Evolutionary conservation across 2,329 filamentous ascomycete genomes (phyloP), one percentile per base, ranked within the genome.

Genomic region (Hypomyces perniciosus): DNA sequence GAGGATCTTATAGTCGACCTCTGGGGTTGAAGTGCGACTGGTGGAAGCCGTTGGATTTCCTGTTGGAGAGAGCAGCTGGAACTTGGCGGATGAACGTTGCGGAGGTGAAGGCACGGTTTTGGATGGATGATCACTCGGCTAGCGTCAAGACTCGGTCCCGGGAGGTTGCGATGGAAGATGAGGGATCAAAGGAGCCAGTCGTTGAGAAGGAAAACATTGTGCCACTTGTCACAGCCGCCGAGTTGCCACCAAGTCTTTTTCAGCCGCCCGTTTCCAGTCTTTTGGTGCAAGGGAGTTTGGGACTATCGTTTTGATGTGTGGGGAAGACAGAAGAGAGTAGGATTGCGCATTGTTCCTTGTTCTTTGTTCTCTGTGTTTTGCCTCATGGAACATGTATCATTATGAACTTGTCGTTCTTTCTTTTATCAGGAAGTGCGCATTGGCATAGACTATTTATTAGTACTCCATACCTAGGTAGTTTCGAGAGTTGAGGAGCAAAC

Each of bases 31-130:
- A 49, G 13, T 48, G 49, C 41, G 40, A 46, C 12, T 58, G 55
- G 55, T 48, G 51, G 45, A 40, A 42, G 29, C 45, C 53, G 5
- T 42, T 58, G 8, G 53, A 58, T 8, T 9, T 6, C 2, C 52
- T 56, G 12, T 37, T 58, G 26, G 53, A 48, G 12, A 37, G 45
- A 38, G 46, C 56, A 28, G 51, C 53, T 12, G 4, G 34, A 28
- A 33, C 28, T 2, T 50, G 46, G 50, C 12, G 29, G 5, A 42
- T 44, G 40, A 31, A 55, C 12, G 41, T 37, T 7, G 26, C 30
- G n/a, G 34, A 44, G 4, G 10, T 53, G 5, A 50, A 55, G 53
- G 13, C 39, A 3, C 30, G 30, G 13, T 55, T 55, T 26, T 55
- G 53, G 53, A 41, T 13, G 41, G 41, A 47, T 13, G 48, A 47